phyloP scores from a whole-genome alignment of 176 grass and related monocot genomes.

The Eleusine indica region DNA sequence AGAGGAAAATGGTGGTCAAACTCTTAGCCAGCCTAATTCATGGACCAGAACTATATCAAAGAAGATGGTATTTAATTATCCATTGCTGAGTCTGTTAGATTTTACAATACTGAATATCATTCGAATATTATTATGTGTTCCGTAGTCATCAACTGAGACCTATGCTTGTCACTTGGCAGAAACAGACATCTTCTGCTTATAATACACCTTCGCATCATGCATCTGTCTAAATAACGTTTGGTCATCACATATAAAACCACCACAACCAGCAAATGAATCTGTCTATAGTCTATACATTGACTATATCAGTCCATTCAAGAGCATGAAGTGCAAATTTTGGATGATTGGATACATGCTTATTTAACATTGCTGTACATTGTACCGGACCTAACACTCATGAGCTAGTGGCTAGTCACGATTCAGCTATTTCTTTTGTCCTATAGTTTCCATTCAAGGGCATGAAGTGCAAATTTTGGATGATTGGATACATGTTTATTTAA shows the following conservation, averaged over 20 bases:
- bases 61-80: background rate
- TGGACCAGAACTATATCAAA: background rate
- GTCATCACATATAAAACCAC: constrained; percentile 8
- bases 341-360: constrained; percentile 1
- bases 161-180: constrained; percentile 13
- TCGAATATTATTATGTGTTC: constrained; percentile 4
- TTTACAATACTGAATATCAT: constrained; percentile 21
- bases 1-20: constrained; percentile 26
- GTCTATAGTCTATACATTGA: background rate
- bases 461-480: constrained; percentile 9
- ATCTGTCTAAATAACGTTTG: background rate
- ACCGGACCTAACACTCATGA: constrained; percentile 10
- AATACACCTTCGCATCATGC: background rate
- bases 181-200: background rate
- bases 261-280: background rate
- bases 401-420: constrained; percentile 32
- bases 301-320: background rate
- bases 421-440: constrained; percentile 35
- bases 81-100: constrained; percentile 13
- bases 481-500: constrained; percentile 7
- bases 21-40: constrained; percentile 22
- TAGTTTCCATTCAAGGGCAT: constrained; percentile 28
- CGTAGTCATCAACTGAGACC: constrained; percentile 10
- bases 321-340: constrained; percentile 1
- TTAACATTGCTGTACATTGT: constrained; percentile 12